These are phyloP conservation scores for Microsporum canis DNA, from an alignment of 2,329 filamentous ascomycete genomes.

Conservation along the genomic window DNA sequence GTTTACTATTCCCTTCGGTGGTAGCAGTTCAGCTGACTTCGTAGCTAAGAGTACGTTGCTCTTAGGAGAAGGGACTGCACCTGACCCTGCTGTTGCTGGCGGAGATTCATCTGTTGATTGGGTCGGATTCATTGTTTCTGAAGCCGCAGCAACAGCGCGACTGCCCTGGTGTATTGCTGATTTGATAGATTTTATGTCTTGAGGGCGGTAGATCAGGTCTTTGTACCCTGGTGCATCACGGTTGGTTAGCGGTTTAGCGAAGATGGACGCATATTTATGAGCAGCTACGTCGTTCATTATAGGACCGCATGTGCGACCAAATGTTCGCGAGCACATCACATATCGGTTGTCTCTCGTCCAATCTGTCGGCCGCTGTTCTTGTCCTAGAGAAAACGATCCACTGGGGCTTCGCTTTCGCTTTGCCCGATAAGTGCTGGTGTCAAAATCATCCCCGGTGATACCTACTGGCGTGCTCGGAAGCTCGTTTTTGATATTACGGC, in stretches of 20 bases:
- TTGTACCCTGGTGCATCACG: constrained; percentile 65
- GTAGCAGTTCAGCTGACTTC: constrained; percentile 65
- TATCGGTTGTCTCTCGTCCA: constrained; percentile 26
- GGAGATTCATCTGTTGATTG: constrained; percentile 43
- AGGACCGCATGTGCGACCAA: constrained; percentile 57
- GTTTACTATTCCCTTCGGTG: constrained; percentile 85
- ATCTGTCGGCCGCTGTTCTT: constrained; percentile 19
- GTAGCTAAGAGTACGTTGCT: constrained; percentile 33
- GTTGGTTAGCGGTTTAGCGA: constrained; percentile 62
- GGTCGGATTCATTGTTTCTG: constrained; percentile 54
- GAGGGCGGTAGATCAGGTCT: constrained; percentile 60
- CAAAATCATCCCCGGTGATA: constrained; percentile 18
- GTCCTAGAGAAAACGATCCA: neutral
- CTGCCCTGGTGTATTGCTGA: constrained; percentile 50
- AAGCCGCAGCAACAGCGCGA: constrained; percentile 33
- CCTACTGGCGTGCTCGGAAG: constrained; percentile 27
- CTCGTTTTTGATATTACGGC: constrained; percentile 24
- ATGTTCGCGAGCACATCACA: constrained; percentile 35
- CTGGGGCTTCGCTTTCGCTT: constrained; percentile 5
- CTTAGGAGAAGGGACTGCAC: constrained; percentile 27
- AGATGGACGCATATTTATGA: constrained; percentile 69
- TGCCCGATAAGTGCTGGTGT: neutral
- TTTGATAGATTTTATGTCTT: constrained; percentile 68
- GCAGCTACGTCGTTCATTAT: constrained; percentile 66
- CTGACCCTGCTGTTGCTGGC: constrained; percentile 35